Evolutionary conservation across 306 rosid species (phyloP).

Genomic region (Inga laurina): DNA sequence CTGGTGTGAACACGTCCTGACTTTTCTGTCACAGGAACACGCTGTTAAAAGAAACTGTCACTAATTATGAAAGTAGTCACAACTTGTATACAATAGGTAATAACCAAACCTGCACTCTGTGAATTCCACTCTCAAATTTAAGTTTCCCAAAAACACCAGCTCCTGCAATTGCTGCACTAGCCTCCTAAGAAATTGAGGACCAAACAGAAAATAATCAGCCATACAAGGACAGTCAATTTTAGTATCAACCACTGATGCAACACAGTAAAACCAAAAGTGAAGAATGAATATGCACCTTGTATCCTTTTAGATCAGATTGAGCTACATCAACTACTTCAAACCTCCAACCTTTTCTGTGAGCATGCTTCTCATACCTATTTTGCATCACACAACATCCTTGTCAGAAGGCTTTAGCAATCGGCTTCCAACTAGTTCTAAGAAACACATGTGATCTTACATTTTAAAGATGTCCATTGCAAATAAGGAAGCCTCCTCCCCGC

Average conservation of each 20-base stretch:
- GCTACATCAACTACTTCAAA: conserved; percentile 82
- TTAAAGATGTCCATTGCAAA: conserved; percentile 92
- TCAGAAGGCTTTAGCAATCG: conserved; percentile 29
- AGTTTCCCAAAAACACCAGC: conserved; percentile 78
- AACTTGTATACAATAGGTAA: conserved; percentile 24
- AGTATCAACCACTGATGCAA: conserved; percentile 8
- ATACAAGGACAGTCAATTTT: conserved; percentile 10
- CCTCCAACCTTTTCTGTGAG: conserved; percentile 79
- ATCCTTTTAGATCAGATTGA: conserved; percentile 81
- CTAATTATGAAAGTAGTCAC: conserved; percentile 16
- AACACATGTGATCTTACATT: conserved; percentile 59
- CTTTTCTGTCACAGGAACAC: conserved; percentile 94
- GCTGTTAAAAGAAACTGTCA: conserved; percentile 47
- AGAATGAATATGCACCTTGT: conserved; percentile 54
- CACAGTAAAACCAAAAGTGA: conserved; percentile 17
- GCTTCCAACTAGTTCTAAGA: conserved; percentile 19
- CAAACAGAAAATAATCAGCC: conserved; percentile 23
- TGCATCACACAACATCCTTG: conserved; percentile 14
- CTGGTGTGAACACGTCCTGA: conserved; percentile 92
- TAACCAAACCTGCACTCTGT: conserved; percentile 83
- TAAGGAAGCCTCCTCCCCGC: conserved; percentile 94
- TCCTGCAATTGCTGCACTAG: conserved; percentile 87
- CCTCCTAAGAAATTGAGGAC: conserved; percentile 61
- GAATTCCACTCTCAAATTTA: conserved; percentile 95
- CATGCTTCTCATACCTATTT: conserved; percentile 80